A percentile compares a stretch with the other conserved stretches of the same genome.
Evolutionary conservation across 441 rosid species (phyloP).

Genomic region (Arabidopsis lyrata): DNA sequence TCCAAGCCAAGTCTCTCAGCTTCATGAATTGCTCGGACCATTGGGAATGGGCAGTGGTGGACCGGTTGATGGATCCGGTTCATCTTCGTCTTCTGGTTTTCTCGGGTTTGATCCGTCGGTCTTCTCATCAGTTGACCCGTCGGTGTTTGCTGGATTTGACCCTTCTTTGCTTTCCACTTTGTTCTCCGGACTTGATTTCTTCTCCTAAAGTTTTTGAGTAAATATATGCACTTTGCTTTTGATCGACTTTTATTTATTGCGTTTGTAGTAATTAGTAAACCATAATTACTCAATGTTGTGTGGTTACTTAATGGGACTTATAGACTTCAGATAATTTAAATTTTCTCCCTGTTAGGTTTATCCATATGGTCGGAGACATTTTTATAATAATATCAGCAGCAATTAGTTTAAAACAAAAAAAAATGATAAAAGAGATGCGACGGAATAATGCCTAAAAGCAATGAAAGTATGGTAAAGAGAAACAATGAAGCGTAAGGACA

Average conservation of each 20-base stretch:
- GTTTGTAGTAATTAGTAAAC: not conserved
- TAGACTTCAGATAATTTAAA: too few species aligned
- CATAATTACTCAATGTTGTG: not conserved
- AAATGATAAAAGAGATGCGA: too few species aligned
- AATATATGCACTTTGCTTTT: not conserved
- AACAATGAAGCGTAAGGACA: not conserved
- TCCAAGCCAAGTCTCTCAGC: slow-evolving; percentile 35
- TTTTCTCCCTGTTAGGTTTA: not conserved
- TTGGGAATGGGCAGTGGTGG: slow-evolving; percentile 23
- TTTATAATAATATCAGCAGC: not conserved
- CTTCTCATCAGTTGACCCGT: slow-evolving; percentile 23
- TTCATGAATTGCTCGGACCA: slow-evolving; percentile 28
- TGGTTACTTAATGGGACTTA: not conserved
- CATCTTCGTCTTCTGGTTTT: slow-evolving; percentile 13
- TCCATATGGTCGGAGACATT: slow-evolving; percentile 1
- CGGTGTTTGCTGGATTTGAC: slow-evolving; percentile 39
- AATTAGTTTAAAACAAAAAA: too few species aligned
- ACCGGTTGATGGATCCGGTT: slow-evolving; percentile 29
- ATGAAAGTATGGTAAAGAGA: not conserved
- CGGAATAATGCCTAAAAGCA: too few species aligned
- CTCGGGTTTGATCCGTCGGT: slow-evolving; percentile 20
- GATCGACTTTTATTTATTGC: not conserved
- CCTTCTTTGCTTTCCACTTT: slow-evolving; percentile 35
- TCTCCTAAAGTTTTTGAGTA: slow-evolving; percentile 10
- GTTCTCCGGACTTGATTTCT: slow-evolving; percentile 38